phyloP scores from a whole-genome alignment of 345 rosid genomes.

The Gossypium thurberi region DNA sequence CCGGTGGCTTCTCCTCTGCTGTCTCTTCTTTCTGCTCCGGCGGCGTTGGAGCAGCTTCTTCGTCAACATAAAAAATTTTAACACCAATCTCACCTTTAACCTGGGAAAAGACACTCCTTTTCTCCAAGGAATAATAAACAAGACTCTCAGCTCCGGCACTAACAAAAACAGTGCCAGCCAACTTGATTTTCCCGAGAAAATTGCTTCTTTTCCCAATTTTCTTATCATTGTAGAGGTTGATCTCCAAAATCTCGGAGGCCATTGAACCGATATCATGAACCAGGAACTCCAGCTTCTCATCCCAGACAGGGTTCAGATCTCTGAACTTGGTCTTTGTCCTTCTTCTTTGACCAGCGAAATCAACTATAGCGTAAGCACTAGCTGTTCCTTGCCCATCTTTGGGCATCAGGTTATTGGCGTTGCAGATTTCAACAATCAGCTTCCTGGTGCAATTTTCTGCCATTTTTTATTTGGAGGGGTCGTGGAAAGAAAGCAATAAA shows the following conservation, averaged over 20 bases:
- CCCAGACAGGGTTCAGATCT: conserved; percentile 90
- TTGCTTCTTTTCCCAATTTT: conserved; percentile 57
- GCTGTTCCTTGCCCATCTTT: conserved; percentile 96
- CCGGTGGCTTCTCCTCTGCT: conserved; percentile 36
- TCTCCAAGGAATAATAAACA: conserved; percentile 77
- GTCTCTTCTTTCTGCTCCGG: conserved; percentile 34
- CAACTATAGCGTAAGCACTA: conserved; percentile 72
- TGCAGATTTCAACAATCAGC: conserved; percentile 69
- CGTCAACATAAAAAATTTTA: conserved; percentile 64
- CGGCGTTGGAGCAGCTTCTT: conserved; percentile 35
- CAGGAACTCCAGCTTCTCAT: conserved; percentile 74
- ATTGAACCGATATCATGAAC: conserved; percentile 55
- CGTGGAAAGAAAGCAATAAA: not conserved
- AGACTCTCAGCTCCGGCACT: conserved; percentile 58
- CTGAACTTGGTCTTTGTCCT: conserved; percentile 72
- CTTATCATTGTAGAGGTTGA: conserved; percentile 75
- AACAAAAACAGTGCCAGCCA: conserved; percentile 45
- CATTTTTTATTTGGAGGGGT: conserved; percentile 31
- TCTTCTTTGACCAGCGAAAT: conserved; percentile 75
- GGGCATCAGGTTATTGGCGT: conserved; percentile 80
- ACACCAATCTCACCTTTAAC: conserved; percentile 78
- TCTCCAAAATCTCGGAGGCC: conserved; percentile 59
- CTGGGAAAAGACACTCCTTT: conserved; percentile 82
- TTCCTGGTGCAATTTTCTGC: conserved; percentile 49
- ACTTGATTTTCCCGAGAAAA: conserved; percentile 75